phyloP scores from a whole-genome alignment of 345 rosid genomes.

The Cardamine chenopodiifolia region DNA sequence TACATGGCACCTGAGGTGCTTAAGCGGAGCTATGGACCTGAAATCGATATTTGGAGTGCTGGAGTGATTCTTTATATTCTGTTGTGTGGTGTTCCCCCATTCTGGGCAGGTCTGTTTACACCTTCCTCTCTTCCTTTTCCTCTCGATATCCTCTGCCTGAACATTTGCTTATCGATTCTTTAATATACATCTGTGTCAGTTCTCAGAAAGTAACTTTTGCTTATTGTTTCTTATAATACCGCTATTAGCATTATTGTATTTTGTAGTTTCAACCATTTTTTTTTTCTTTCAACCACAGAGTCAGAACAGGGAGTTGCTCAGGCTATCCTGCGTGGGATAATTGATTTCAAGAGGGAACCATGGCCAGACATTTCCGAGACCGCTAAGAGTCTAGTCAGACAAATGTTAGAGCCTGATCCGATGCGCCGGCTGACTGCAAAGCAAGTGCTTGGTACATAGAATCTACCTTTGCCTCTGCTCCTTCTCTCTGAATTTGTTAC shows the following conservation, averaged over 20 bases:
- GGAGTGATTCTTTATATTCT: slow-evolving; percentile 97
- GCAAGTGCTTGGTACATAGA: slow-evolving; percentile 86
- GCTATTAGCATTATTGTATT: slow-evolving; percentile 13
- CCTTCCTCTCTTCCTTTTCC: slow-evolving; percentile 8
- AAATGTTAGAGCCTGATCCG: slow-evolving; percentile 99
- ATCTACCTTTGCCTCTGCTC: slow-evolving; percentile 11
- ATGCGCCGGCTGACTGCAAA: slow-evolving; percentile 89
- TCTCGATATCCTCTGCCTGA: background rate
- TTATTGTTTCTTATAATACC: background rate
- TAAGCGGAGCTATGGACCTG: slow-evolving; percentile 95
- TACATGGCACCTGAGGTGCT: slow-evolving; percentile 99
- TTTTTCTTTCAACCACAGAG: slow-evolving; percentile 54
- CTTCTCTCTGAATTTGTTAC: background rate
- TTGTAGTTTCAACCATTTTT: slow-evolving; percentile 2
- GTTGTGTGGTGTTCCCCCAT: slow-evolving; percentile 97
- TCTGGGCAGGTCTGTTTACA: slow-evolving; percentile 87
- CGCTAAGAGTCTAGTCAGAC: slow-evolving; percentile 85
- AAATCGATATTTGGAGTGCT: slow-evolving; percentile 99
- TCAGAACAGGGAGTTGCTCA: slow-evolving; percentile 99
- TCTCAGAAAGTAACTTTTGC: background rate
- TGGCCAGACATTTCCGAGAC: slow-evolving; percentile 97
- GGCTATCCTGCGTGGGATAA: slow-evolving; percentile 92
- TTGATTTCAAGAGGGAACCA: slow-evolving; percentile 98
- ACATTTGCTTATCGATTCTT: slow-evolving; percentile 2
- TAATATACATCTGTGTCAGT: background rate